Base-by-base conservation (phyloP, 148 eudicot genomes). In the Diospyros kaki region DNA sequence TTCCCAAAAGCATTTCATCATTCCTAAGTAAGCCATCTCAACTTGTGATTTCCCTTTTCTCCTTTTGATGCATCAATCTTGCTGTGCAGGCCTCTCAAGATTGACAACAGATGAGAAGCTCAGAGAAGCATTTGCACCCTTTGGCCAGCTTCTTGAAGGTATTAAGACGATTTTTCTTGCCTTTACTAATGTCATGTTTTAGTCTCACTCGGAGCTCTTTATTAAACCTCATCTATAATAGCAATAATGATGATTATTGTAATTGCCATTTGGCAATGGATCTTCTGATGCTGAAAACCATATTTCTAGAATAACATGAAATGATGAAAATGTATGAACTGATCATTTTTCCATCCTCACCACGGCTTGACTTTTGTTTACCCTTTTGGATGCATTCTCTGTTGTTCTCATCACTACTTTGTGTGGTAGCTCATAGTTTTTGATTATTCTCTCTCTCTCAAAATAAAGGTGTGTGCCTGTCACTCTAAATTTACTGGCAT, bases 51-150 rank as follows among this genome's bases (percentile, higher is more conserved):
- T 28, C 15, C 58, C 17, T 62, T 8, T 46, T 6, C 15, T 28
- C 41, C 9, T 63, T 78, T 63, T 62, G 68, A 10, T 63, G 11
- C n/a, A 41, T 66, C 0, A 10, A 10, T 66, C 28, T 18, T 71
- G 56, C 72, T 38, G 10, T 83, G 41, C 87, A 94, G 98, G 98
- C 40, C 91, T 95, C 78, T 89, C 91, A 75, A 89, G 94, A 76
- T 77, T 71, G 71, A 95, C 99, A n/a, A 90, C 91, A 3, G 97
- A 95, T 77, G 96, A 90, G 69, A 90, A 86, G 76, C 94, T 95
- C 45, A 82, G 44, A 83, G 89, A 95, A 78, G 88, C 94, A 60
- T 95, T 95, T 85, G 80, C 85, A 70, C 73, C 90, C 9, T 95
- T 88, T 73, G 99, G 99, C 50, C 84, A 83, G 75, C 91, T 93